Evolutionary conservation across 179 eudicot genomes (phyloP), one percentile per base, ranked within the genome.

Genomic region (Heliamphora pulchella): DNA sequence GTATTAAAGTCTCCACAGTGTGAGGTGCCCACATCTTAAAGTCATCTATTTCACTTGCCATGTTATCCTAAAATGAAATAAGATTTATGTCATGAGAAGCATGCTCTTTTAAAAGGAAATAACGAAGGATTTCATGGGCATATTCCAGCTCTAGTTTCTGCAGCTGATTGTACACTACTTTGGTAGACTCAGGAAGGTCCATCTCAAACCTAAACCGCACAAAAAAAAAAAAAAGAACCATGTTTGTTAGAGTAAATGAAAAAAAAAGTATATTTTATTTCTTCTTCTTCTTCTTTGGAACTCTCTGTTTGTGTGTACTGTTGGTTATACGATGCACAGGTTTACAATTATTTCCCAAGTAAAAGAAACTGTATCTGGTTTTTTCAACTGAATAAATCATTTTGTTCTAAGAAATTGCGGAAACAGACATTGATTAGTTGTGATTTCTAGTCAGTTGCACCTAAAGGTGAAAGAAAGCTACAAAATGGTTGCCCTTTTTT

Each of bases 111-210:
- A 81, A 63, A 1, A 87, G 77, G 64, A 87, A 62, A 73, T 80
- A 85, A 3, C 88, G 84, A 3, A 87, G 70, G 62, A 87, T 85
- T 80, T 87, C 85, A 4, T 85, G 80, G 71, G 76, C 86, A 53
- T 85, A 80, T 64, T 87, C 86, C 8, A 86, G 88, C 53, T 87
- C 89, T 43, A 85, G 46, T 71, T 82, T 80, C 71, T 85, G 81
- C 13, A 87, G 81, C 76, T 84, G 77, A 18, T 77, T 73, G 71
- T 74, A 83, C 18, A 85, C 78, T 14, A 83, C 80, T 76, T 85
- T 78, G 17, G 84, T 81, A 17, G 85, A 83, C 57, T 83, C 85
- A 2, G 85, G 78, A 50, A 83, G 75, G 62, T 83, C 89, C 89
- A 85, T 87, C 9, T 55, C 69, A 39, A 71, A 41, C 4, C 71